Base-by-base conservation (phyloP, 2,329 filamentous ascomycete species). In the Cladosporium cucumerinum region DNA sequence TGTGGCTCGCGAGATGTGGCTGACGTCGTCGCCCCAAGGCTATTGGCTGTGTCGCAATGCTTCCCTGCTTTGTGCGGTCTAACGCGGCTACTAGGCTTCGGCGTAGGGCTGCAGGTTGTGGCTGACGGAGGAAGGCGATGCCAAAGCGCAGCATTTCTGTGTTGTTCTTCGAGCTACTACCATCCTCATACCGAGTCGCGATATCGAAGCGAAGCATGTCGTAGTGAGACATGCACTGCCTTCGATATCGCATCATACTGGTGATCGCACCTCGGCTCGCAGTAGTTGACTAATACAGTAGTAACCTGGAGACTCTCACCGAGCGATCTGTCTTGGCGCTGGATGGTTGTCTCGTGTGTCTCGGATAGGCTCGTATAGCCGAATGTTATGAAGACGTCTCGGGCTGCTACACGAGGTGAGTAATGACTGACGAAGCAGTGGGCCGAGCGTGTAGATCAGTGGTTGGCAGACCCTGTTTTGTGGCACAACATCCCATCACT, bases 351-450 rank as follows among this genome's bases (percentile, higher is more conserved):
- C 60, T 62, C 60, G 60, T 62, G 34, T 62, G 60, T 62, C 60
- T 62, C 60, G 60, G 60, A 62, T 32, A 62, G 60, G 60, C 49
- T 62, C 49, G 60, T 54, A 55, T 62, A 46, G 34, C 36, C 54
- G 54, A 36, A 12, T 4, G 6, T 25, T 34, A 18, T 26, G 54
- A n/a, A 57, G 30, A 57, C 23, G 30, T 32, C 54, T 57, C 30
- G 54, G 54, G 32, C 54, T 54, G 18, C 23, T 23, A 32, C 26
- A 54, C 51, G 51, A 30, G 26, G 30, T 28, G 18, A 54, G 51
- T 54, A 32, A 30, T 21, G 26, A 54, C 51, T 54, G 25, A n/a
- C 30, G 51, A 32, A 46, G 26, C 51, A n/a, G n/a, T 14, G 26
- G 18, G 26, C 51, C 51, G 23, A 32, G 26, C 26, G n/a, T 54